phyloP scores from a whole-genome alignment of 2,329 filamentous ascomycete genomes.

The Fusarium sp. region DNA sequence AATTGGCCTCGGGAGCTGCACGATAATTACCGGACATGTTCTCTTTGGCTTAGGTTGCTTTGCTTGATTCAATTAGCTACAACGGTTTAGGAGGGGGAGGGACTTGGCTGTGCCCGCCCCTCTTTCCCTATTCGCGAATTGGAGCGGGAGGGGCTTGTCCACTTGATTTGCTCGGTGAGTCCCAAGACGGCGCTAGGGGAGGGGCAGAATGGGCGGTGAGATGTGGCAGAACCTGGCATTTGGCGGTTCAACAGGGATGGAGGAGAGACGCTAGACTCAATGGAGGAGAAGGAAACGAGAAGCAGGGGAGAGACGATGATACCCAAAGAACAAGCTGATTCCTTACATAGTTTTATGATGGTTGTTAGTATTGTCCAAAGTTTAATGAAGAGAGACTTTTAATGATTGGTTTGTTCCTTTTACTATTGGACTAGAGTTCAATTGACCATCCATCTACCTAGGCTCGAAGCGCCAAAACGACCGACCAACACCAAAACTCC shows the following conservation, averaged over 20 bases:
- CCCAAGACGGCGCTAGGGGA: conserved; percentile 29
- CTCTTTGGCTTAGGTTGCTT: background rate
- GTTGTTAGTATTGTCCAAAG: background rate
- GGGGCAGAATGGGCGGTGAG: conserved; percentile 28
- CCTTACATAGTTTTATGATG: background rate
- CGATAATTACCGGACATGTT: conserved; percentile 37
- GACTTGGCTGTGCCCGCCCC: conserved; percentile 36
- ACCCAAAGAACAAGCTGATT: background rate
- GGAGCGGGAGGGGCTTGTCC: conserved; percentile 3
- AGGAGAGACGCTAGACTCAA: background rate
- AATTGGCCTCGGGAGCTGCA: conserved; percentile 25
- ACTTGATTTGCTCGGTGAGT: conserved; percentile 39
- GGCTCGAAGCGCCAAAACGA: background rate
- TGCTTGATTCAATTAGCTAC: background rate
- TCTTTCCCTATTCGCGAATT: conserved; percentile 38
- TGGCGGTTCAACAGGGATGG: background rate
- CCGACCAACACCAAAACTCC: background rate
- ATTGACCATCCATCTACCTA: background rate
- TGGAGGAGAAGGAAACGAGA: background rate
- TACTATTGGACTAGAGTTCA: background rate
- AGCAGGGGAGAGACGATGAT: background rate
- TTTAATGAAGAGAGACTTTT: background rate
- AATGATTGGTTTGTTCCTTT: background rate
- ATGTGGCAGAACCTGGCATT: conserved; percentile 17
- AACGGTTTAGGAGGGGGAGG: background rate